Evolutionary conservation across 257 asterid species (phyloP), one percentile per base, ranked within the genome.

Genomic region (Lycium ferocissimum): DNA sequence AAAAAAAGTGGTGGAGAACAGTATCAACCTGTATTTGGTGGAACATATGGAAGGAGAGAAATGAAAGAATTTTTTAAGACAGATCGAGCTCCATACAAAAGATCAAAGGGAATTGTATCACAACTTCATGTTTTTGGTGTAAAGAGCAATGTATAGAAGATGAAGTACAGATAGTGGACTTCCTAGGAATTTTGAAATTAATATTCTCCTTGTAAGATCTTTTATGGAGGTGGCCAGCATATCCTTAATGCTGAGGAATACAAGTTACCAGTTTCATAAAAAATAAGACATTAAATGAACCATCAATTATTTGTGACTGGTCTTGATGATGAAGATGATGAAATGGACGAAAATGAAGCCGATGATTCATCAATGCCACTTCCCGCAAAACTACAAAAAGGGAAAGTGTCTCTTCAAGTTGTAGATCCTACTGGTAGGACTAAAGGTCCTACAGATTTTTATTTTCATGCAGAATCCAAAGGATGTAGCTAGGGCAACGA

Each of bases 181-280:
- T 57, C 63, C 4, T 57, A 57, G 63, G 63, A 57, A 22, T 57
- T 57, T 17, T 4, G 22, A 1, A 57, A 57, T 17, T 17, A 57
- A 17, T 57, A 57, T 57, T 15, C 63, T 15, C 63, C 63, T 57
- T 5, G 22, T 57, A 57, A 57, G 20, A 9, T 17, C 63, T 15
- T 57, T 17, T 53, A 6, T 57, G 22, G 63, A 67, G 75, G 49
- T 69, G 76, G 76, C 26, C 76, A 69, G 76, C 14, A 38, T 7
- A 69, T 9, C 75, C 75, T 65, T 65, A 66, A 66, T 33, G 73
- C 47, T 13, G 17, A 66, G 47, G 73, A 66, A 33, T 33, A 66
- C 73, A 66, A 66, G 73, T 66, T 33, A 66, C n/a, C 76, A 69
- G 51, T 38, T 69, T 67, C 14, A 10, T 13, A 35, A 69, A 69